Evolutionary conservation across 805 yeast genomes (phyloP), one percentile per base, ranked within the genome.

Genomic region (Kodamaea neixiangensis): DNA sequence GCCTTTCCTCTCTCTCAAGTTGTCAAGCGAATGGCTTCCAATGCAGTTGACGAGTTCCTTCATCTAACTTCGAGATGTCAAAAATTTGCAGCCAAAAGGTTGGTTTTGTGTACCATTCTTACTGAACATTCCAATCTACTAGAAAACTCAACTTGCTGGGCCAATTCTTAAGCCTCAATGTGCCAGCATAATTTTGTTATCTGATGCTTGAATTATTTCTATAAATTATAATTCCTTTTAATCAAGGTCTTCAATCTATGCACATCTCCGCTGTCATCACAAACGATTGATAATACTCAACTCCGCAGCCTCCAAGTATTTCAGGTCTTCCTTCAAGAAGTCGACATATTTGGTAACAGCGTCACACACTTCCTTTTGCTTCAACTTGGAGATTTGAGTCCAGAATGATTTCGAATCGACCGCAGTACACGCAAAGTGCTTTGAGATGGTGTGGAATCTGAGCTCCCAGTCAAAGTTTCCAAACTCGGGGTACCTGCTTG

Each of bases 391-490:
- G 13, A 56, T 52, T 29, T 55, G 48, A 10, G 31, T 47, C 72
- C 72, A 68, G 40, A 48, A 65, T 13, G 47, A 43, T 13, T 55
- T 48, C 41, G 62, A 60, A n/a, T 51, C 53, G 29, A 69, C 50
- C 2, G 58, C 69, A 9, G 55, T 57, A 52, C 75, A 71, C 11
- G 65, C 66, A 15, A 66, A 52, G 67, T 67, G 68, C 34, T 63
- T 56, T 41, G 69, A 58, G 25, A 69, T 59, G 5, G 72, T 53
- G 49, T 68, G 72, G 53, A 69, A 65, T 46, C 59, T 55, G 42
- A 71, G 55, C 50, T 71, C 74, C 75, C 75, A 71, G 50, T 71
- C 75, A 5, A 50, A 46, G 1, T 44, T 21, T 19, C 61, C 54
- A 10, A 60, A 50, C 2, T 58, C 57, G 3, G 54, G 54, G 41